Evolutionary conservation across 1,284 basidiomycete genomes (phyloP).

Genomic region (Pulchroboletus neoregius): DNA sequence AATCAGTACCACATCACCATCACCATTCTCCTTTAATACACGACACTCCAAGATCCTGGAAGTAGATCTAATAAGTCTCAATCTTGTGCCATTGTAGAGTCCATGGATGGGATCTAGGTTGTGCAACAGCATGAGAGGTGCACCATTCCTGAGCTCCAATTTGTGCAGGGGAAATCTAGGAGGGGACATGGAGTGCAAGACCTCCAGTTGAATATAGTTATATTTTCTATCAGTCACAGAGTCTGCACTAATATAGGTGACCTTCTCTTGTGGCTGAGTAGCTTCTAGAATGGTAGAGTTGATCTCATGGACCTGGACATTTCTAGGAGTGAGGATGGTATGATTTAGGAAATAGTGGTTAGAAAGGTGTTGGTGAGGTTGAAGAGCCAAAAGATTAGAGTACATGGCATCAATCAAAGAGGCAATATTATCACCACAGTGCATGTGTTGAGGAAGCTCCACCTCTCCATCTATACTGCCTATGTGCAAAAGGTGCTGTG

Average conservation of each 20-base stretch:
- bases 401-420: slow-evolving; percentile 23
- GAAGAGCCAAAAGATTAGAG: not conserved
- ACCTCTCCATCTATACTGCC: slow-evolving; percentile 30
- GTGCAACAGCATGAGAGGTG: not conserved
- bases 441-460: slow-evolving; percentile 30
- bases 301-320: slow-evolving; percentile 11
- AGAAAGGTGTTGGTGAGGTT: not conserved
- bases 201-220: slow-evolving; percentile 20
- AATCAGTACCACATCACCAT: not conserved
- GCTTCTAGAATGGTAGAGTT: slow-evolving; percentile 9
- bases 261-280: not conserved
- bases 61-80: not conserved
- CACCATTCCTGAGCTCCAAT: slow-evolving; percentile 21
- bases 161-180: slow-evolving; percentile 27
- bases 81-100: not conserved
- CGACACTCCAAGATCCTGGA: not conserved
- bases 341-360: slow-evolving; percentile 13
- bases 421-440: slow-evolving; percentile 9
- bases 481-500: slow-evolving; percentile 41
- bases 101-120: not conserved
- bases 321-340: slow-evolving; percentile 10
- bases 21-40: not conserved
- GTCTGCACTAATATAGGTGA: slow-evolving; percentile 3
- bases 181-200: slow-evolving; percentile 20
- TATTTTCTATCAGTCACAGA: slow-evolving; percentile 6